Conservation (phyloP, 331 rosid species). For the Erythrophleum ivorense region DNA sequence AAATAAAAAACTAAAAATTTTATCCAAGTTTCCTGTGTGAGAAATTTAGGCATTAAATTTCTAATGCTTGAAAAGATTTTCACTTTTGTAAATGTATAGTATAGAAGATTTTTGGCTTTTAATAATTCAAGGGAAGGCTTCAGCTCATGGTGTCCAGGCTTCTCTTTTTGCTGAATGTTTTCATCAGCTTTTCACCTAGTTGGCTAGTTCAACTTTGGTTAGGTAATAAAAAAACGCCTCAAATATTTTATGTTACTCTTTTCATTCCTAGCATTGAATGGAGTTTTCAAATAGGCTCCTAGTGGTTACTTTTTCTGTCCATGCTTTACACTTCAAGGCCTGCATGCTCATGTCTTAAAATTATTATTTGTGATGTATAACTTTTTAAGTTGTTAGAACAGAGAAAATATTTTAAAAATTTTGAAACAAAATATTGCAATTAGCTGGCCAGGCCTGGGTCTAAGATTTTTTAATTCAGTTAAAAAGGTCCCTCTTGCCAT, state of each 20-base stretch:
- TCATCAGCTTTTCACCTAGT: not conserved
- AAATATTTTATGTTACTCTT: not conserved
- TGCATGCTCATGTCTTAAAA: not conserved
- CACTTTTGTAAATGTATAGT: not conserved
- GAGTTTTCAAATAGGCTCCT: conserved; percentile 19
- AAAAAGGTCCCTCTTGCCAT: conserved; percentile 7
- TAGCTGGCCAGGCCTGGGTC: not conserved
- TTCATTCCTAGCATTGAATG: not conserved
- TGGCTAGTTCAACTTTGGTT: not conserved
- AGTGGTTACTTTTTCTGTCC: not conserved
- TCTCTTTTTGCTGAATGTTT: conserved; percentile 18
- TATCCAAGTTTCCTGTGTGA: not conserved
- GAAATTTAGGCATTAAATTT: not conserved
- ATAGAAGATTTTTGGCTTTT: not conserved
- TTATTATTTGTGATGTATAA: not conserved
- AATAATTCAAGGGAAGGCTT: conserved; percentile 8
- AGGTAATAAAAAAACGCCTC: not conserved
- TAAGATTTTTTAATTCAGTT: not conserved
- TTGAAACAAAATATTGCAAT: not conserved
- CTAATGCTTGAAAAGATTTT: too few species aligned
- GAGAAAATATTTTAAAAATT: not conserved
- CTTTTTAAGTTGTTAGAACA: not conserved
- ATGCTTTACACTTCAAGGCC: not conserved
- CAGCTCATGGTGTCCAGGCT: conserved; percentile 11
- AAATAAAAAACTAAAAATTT: not conserved